Evolutionary conservation across 768 basidiomycete genomes (phyloP), one percentile per base, ranked within the genome.

Genomic region (Cantharellus anzutake): DNA sequence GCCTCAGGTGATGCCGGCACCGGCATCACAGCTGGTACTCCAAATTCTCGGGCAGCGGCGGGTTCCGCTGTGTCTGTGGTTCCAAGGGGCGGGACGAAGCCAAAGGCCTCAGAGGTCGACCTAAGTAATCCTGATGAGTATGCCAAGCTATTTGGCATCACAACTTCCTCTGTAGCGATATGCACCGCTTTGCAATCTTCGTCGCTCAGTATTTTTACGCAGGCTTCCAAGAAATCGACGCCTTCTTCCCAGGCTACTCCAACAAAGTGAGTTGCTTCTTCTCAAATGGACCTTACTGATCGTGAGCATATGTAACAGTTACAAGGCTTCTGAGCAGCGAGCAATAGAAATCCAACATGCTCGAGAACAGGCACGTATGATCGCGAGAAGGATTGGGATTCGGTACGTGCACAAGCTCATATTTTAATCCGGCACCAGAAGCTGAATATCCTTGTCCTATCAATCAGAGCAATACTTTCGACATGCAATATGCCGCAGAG

Each of bases 301-400:
- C 20, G 1, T 29, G 20, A 29, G 20, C 20, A 29, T 29, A 1
- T 29, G 20, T 29, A 29, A 29, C 37, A 64, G 63, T 16, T 63
- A 69, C 61, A 74, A 73, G 51, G 79, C 83, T n/a, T 83, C 84
- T 63, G 83, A 85, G 66, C 73, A 82, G 55, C 74, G 78, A 37
- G 52, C 52, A 60, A 81, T 76, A 64, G 82, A 87, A 60, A 65
- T 86, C 64, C 75, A 81, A 65, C 78, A 73, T 66, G 78, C 83
- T 80, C 76, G 82, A 59, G 81, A 86, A 42, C 84, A 85, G 42
- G 81, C 80, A 16, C 74, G 75, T 63, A 75, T 75, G 60, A 63
- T 35, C 65, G 68, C n/a, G 63, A 58, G 14, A 63, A 64, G 34
- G 63, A 63, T 53, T 50, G 56, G 56, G 38, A 40, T 11, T 16